A percentile compares a stretch with the other conserved stretches of the same genome.
Conservation (phyloP, 169 alveolate genomes). For the Fabrea salina region DNA sequence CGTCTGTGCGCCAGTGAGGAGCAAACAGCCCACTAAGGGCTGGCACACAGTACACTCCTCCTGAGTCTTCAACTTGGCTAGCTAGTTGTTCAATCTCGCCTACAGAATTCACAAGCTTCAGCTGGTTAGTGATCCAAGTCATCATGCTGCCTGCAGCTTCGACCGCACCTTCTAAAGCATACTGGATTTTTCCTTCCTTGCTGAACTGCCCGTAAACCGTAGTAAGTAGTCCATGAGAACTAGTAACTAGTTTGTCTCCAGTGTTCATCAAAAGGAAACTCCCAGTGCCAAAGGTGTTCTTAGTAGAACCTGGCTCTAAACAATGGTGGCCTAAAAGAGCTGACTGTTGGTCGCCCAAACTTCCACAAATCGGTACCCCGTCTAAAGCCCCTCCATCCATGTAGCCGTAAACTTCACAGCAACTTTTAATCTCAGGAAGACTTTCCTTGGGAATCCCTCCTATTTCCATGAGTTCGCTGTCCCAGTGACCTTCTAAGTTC, state of each 20-base stretch:
- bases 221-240: conserved; percentile 86
- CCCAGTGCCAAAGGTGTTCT: conserved; percentile 95
- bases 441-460: conserved; percentile 49
- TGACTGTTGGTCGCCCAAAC: conserved; percentile 91
- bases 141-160: conserved; percentile 92
- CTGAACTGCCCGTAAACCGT: conserved; percentile 88
- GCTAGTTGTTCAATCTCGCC: conserved; percentile 54
- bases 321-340: conserved; percentile 90
- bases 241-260: conserved; percentile 77
- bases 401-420: conserved; percentile 49
- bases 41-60: conserved; percentile 92
- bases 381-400: conserved; percentile 47
- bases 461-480: conserved; percentile 72
- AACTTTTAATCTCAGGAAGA: conserved; percentile 55
- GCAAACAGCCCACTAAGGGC: conserved; percentile 92
- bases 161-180: conserved; percentile 95
- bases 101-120: conserved; percentile 62
- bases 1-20: conserved; percentile 94
- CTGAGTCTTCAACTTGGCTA: conserved; percentile 74
- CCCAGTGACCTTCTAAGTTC: conserved; percentile 88
- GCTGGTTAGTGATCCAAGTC: conserved; percentile 84
- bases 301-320: conserved; percentile 80
- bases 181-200: conserved; percentile 60
- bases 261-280: conserved; percentile 87
- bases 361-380: conserved; percentile 86